phyloP scores from a whole-genome alignment of 805 yeast genomes.

The Barnettozyma salicaria region DNA sequence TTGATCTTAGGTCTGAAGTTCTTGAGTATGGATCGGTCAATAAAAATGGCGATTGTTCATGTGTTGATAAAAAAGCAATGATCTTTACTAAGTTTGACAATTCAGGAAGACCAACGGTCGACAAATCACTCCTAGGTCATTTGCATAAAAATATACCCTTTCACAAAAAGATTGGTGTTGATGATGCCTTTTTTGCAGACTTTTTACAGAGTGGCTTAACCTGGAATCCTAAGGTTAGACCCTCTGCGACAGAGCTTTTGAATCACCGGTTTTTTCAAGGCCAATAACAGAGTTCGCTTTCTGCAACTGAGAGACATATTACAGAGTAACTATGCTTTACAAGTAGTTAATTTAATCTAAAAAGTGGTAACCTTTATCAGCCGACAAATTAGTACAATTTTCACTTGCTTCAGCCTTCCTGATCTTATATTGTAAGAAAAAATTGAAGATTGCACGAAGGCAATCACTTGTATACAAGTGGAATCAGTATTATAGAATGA shows the following conservation, averaged over 20 bases:
- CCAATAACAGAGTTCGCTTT: too few relatives aligned
- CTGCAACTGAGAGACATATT: too few relatives aligned
- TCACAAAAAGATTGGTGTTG: slow-evolving; percentile 11
- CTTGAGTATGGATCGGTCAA: slow-evolving; percentile 31
- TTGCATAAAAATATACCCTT: slow-evolving; percentile 10
- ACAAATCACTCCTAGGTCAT: slow-evolving; percentile 13
- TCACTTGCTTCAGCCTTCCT: too few relatives aligned
- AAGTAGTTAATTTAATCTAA: too few relatives aligned
- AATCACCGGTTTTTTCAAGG: slow-evolving; percentile 43
- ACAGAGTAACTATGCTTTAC: too few relatives aligned
- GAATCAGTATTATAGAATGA: too few relatives aligned
- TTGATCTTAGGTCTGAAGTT: slow-evolving; percentile 35
- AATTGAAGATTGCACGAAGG: too few relatives aligned
- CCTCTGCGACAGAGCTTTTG: slow-evolving; percentile 44
- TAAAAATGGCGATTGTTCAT: slow-evolving; percentile 12
- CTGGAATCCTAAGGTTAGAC: slow-evolving; percentile 49
- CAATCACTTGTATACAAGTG: too few relatives aligned
- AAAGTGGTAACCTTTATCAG: too few relatives aligned
- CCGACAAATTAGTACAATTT: too few relatives aligned
- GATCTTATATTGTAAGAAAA: too few relatives aligned
- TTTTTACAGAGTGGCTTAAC: slow-evolving; percentile 28
- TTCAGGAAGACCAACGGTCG: slow-evolving; percentile 23
- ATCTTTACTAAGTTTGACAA: slow-evolving; percentile 33
- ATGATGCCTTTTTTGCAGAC: slow-evolving; percentile 20
- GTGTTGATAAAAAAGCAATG: slow-evolving; percentile 27